Conservation (phyloP, 75 land plant species). For the Pinus taeda region DNA sequence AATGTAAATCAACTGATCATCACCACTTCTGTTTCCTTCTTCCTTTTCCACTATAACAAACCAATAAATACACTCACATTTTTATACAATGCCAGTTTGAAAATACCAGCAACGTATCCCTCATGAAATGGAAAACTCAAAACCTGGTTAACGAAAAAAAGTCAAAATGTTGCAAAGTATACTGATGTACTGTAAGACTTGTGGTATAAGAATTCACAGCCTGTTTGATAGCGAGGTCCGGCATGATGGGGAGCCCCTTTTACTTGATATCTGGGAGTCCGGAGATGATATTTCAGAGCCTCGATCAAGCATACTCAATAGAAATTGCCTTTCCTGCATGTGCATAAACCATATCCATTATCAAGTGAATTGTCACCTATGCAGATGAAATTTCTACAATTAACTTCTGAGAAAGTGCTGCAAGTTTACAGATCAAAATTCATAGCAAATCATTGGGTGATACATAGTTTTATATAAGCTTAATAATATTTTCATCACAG, state of each 20-base stretch:
- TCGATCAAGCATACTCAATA: slow-evolving; percentile 55
- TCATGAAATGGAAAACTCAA: too few relatives aligned
- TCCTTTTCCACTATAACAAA: slow-evolving; percentile 3
- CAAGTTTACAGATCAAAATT: slow-evolving; percentile 5
- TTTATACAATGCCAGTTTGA: too few relatives aligned
- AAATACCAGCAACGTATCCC: too few relatives aligned
- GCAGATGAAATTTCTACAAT: background rate
- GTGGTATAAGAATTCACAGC: slow-evolving; percentile 12
- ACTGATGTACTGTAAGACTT: background rate
- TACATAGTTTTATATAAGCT: background rate
- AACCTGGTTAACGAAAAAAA: background rate
- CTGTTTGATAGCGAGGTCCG: slow-evolving; percentile 49
- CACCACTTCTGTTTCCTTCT: background rate
- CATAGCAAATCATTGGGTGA: background rate
- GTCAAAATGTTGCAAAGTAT: background rate
- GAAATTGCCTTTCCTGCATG: slow-evolving; percentile 63
- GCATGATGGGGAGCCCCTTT: slow-evolving; percentile 46
- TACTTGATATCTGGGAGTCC: slow-evolving; percentile 10
- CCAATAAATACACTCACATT: too few relatives aligned
- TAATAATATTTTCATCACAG: background rate
- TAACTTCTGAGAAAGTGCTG: background rate
- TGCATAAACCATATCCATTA: slow-evolving; percentile 2
- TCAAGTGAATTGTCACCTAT: background rate
- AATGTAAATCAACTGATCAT: background rate
- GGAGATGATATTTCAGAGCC: slow-evolving; percentile 23